These are phyloP conservation scores for Catenaria anguillulae DNA, from an alignment of 371 early-diverging fungal genomes.

Conservation along the genomic window DNA sequence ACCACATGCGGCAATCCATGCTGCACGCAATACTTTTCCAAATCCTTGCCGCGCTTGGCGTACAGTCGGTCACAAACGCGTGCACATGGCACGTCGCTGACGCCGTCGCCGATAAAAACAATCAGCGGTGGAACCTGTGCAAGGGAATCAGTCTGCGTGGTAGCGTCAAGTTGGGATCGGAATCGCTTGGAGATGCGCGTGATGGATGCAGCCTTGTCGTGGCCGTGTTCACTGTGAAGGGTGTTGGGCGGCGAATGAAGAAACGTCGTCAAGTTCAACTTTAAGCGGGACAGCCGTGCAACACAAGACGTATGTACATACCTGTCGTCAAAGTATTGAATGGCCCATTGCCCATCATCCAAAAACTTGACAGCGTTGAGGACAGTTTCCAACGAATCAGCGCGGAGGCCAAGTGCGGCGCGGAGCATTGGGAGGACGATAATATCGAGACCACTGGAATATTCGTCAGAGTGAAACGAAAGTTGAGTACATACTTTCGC, in stretches of 20 bases:
- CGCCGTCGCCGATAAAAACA: constrained; percentile 53
- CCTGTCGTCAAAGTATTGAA: constrained; percentile 2
- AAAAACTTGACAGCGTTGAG: background rate
- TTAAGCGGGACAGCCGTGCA: background rate
- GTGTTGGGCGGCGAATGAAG: too few species aligned
- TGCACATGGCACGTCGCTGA: constrained; percentile 45
- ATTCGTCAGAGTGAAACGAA: background rate
- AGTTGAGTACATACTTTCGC: background rate
- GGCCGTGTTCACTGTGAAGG: background rate
- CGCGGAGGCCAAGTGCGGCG: background rate
- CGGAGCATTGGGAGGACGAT: background rate
- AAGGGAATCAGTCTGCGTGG: too few species aligned
- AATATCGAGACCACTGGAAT: background rate
- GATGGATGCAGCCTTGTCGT: constrained; percentile 1
- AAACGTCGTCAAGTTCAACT: background rate
- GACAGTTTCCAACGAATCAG: background rate
- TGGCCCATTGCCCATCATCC: background rate
- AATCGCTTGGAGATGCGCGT: background rate
- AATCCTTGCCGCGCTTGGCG: constrained; percentile 41
- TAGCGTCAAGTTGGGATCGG: too few species aligned
- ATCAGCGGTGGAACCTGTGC: too few species aligned
- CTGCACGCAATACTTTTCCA: constrained; percentile 40
- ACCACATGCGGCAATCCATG: constrained; percentile 33
- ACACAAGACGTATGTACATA: too few species aligned
- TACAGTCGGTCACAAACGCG: constrained; percentile 44